phyloP scores from a whole-genome alignment of 768 basidiomycete species.

The Holtermannia corniformis region DNA sequence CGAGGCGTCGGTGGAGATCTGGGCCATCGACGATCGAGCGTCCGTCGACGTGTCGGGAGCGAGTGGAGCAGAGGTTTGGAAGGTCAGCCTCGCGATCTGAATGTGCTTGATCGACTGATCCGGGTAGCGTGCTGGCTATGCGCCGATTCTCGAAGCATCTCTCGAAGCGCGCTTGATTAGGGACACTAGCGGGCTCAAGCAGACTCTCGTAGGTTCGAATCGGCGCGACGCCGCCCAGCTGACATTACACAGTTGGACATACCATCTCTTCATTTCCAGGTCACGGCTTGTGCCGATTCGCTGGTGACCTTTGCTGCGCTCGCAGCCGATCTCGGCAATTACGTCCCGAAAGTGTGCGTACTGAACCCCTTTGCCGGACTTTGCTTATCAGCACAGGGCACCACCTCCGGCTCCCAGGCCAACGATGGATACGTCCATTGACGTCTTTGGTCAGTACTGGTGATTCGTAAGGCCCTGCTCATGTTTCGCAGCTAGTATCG shows the following conservation, averaged over 20 bases:
- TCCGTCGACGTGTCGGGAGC: slow-evolving; percentile 10
- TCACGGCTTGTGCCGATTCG: slow-evolving; percentile 42
- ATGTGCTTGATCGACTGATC: slow-evolving; percentile 6
- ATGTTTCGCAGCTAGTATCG: slow-evolving; percentile 46
- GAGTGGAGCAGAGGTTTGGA: slow-evolving; percentile 54
- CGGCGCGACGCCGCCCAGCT: background rate
- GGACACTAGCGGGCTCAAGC: slow-evolving; percentile 10
- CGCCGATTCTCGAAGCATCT: slow-evolving; percentile 19
- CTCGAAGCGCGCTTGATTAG: slow-evolving; percentile 16
- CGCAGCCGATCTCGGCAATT: slow-evolving; percentile 25
- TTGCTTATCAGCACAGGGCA: too few relatives aligned
- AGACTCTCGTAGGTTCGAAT: slow-evolving; percentile 10
- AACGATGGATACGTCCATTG: slow-evolving; percentile 18
- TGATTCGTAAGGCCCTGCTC: background rate
- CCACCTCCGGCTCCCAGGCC: background rate
- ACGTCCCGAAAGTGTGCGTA: slow-evolving; percentile 17
- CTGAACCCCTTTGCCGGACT: too few relatives aligned
- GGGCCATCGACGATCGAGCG: slow-evolving; percentile 52
- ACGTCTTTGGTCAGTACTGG: slow-evolving; percentile 23
- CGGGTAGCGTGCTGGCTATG: slow-evolving; percentile 43
- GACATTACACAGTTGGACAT: slow-evolving; percentile 20
- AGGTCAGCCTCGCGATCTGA: slow-evolving; percentile 45
- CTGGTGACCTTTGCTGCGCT: slow-evolving; percentile 26
- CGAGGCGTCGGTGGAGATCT: slow-evolving; percentile 48
- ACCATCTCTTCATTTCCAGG: slow-evolving; percentile 8